Conservation (phyloP, 306 rosid species). For the Sindora glabra region DNA sequence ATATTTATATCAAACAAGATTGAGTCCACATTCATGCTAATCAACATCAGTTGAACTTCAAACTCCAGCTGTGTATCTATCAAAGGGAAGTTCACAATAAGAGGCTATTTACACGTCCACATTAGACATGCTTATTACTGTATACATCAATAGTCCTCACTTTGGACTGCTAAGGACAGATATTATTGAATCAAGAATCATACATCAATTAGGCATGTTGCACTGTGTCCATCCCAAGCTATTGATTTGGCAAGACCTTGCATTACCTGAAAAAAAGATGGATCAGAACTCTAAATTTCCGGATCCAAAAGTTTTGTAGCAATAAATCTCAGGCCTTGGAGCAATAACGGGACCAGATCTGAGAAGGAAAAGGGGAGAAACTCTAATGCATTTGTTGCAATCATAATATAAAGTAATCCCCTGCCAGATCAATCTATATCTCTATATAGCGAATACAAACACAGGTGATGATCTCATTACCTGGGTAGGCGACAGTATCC, state of each 20-base stretch:
- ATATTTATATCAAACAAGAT: not conserved
- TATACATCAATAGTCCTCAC: not conserved
- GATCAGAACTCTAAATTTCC: not conserved
- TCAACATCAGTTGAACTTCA: not conserved
- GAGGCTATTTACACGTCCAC: not conserved
- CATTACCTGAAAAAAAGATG: conserved; percentile 58
- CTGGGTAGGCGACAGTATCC: too few species aligned
- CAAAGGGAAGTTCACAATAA: conserved; percentile 3
- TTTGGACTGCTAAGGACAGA: not conserved
- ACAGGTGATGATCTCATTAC: too few species aligned
- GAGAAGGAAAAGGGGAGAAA: not conserved
- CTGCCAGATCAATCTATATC: too few species aligned
- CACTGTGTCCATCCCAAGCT: conserved; percentile 99
- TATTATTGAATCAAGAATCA: conserved; percentile 18
- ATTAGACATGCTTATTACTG: not conserved
- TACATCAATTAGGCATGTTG: conserved; percentile 96
- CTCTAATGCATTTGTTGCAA: conserved; percentile 3
- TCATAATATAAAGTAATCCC: too few species aligned
- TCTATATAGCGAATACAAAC: too few species aligned
- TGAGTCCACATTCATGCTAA: not conserved
- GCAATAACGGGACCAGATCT: not conserved
- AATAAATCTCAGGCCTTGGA: not conserved
- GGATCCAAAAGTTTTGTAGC: not conserved
- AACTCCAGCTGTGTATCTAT: not conserved
- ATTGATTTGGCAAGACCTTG: conserved; percentile 98